Base-by-base conservation (phyloP, 495 filamentous ascomycete genomes). In the Zalerion maritima region DNA sequence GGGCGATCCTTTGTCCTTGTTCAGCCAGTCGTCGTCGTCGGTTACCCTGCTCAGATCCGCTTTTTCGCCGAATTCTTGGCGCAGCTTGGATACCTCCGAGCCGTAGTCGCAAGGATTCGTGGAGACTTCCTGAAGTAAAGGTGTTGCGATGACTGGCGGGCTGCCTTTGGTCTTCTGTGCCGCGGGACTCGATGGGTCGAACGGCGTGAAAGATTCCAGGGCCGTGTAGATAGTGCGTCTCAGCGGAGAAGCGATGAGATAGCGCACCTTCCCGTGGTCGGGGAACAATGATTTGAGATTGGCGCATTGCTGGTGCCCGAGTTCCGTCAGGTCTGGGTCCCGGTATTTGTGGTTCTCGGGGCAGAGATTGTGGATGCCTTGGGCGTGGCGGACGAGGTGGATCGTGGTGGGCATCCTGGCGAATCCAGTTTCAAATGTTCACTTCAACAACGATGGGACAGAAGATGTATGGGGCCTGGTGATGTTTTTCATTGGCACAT, bases 301-400 rank as follows among this genome's bases (percentile, higher is more conserved):
- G 3, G 43, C 47, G 55, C 86, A 93, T 69, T 94, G 86, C 9
- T 67, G 36, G 41, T 75, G 61, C 45, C 87, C 87, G 3, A 78
- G 62, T 3, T 70, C 57, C 9, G 87, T 94, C 19, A 96, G 71
- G 32, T 68, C 53, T 2, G 87, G 82, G 42, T 96, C 87, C 10
- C 45, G 73, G 24, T 92, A 58, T 34, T 56, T 47, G 45, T 91
- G 75, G 59, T 85, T 84, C 23, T 58, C 70, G n/a, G 45, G 42
- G 33, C 40, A 59, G 45, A 92, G 69, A 58, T 96, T 94, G 63
- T 94, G 86, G 44, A 69, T 60, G 52, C 82, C 85, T 63, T 91
- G 64, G 35, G 60, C 51, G 24, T 52, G 49, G 26, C 41, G 42
- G 23, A 33, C 3, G 27, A 12, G 15, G 26, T 16, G 20, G 18